Base-by-base conservation (phyloP, 2,329 filamentous ascomycete species). In the Lasiodiplodia citricola region DNA sequence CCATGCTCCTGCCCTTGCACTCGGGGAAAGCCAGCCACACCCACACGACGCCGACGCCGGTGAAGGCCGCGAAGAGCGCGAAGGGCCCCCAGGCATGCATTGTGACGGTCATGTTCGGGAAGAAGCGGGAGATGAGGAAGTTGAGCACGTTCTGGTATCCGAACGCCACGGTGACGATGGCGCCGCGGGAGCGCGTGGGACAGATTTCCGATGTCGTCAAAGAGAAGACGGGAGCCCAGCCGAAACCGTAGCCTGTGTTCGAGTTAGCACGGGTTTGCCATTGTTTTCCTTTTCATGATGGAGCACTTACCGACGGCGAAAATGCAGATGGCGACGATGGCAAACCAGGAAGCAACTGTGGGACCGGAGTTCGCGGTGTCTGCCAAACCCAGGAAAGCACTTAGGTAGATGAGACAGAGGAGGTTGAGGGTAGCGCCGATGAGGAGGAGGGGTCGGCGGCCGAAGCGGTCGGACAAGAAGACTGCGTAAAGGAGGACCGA, bases 71-170 rank as follows among this genome's bases (percentile, higher is more conserved):
- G 38, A 60, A 60, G 16, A 60, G 56, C 35, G 56, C 56, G 38
- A 60, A 60, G 4, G 56, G 56, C 6, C 35, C 56, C 56, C 56
- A 60, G n/a, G 56, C 35, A 21, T 41, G 56, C 56, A 60, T 44
- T 11, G 37, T n/a, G 16, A 23, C 56, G 21, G 38, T 28, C 56
- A 60, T 60, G 56, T 60, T 60, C 14, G 56, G 56, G 38, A 60
- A 60, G 56, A 41, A 41, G 35, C 56, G 35, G n/a, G 56, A 41
- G 7, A 60, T 41, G 35, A 41, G 35, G 56, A 60, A 60, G 56
- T 60, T 60, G 35, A 60, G 38, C 35, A 60, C 35, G 21, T 60
- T 60, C 56, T 60, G 56, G 35, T 60, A 60, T 11, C 14, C 54
- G 35, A 57, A 57, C 23, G 54, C 25, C 16, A 57, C 18, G 7